Conservation (phyloP, 495 filamentous ascomycete genomes). For the Pseudotulostoma volvatum region DNA sequence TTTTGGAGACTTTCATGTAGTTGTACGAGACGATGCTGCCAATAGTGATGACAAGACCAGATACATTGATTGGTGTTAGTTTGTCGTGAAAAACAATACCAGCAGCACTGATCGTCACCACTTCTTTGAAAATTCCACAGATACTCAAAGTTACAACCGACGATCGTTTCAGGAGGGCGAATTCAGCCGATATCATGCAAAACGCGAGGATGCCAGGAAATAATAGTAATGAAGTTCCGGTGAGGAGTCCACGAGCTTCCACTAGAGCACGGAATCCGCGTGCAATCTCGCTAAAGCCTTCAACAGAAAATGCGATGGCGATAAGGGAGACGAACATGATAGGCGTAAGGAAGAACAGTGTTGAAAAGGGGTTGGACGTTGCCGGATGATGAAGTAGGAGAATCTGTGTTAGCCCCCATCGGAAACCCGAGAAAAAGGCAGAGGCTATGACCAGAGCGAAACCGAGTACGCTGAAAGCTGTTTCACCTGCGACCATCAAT, state of each 20-base stretch:
- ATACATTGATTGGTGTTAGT: conserved; percentile 77
- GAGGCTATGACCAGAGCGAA: conserved; percentile 86
- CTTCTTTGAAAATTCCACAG: conserved; percentile 98
- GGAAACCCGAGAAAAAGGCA: conserved; percentile 89
- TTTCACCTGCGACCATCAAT: conserved; percentile 97
- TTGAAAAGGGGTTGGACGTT: conserved; percentile 90
- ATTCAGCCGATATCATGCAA: conserved; percentile 91
- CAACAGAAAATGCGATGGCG: conserved; percentile 67
- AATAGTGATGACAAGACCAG: conserved; percentile 79
- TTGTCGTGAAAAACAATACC: conserved; percentile 78
- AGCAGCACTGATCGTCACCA: conserved; percentile 85
- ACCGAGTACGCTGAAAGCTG: conserved; percentile 75
- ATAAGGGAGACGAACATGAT: conserved; percentile 85
- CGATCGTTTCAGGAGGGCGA: conserved; percentile 85
- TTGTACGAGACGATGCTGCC: conserved; percentile 79
- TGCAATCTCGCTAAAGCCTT: conserved; percentile 53
- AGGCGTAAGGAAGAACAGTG: conserved; percentile 90
- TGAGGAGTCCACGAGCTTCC: conserved; percentile 43
- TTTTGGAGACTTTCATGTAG: conserved; percentile 80
- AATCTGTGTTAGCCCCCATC: conserved; percentile 94
- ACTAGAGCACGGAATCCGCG: conserved; percentile 45
- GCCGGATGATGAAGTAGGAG: conserved; percentile 87
- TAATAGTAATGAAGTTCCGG: conserved; percentile 47
- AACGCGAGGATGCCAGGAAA: conserved; percentile 91
- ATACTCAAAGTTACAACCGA: conserved; percentile 93